Base-by-base conservation (phyloP, 306 rosid genomes). In the Malus sieversii region DNA sequence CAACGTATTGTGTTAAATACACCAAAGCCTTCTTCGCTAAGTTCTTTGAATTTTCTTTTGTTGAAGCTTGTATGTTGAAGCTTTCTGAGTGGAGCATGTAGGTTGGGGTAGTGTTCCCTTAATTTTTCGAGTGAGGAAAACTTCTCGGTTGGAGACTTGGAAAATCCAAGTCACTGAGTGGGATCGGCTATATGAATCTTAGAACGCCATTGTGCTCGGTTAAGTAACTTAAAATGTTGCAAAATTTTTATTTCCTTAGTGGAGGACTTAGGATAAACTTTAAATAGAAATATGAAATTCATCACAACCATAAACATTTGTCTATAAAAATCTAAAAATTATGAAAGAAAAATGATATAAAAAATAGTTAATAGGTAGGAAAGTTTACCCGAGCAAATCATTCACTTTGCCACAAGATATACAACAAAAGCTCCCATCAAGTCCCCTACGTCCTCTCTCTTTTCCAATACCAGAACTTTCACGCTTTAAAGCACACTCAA, bases 401-500 rank as follows among this genome's bases (percentile, higher is more conserved):
- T 92, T 95, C 73, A 87, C 61, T 84, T 95, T 90, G 76, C 97
- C 86, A 81, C 99, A 95, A 32, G 96, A 85, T 68, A 90, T 84
- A 75, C 99, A 95, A 77, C 77, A 80, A 87, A 92, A 95, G 81
- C 88, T 84, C 69, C 99, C 99, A 81, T 92, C 97, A 14, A 88
- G 82, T 78, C 85, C 87, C 78, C 80, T 83, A 60, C 68, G 69
- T 62, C 73, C 73, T 58, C 87, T 87, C 44, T 69, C 87, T 72
- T 84, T 85, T 53, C 83, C 81, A 73, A 92, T 90, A 52, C 99
- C 93, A 42, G 97, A 90, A 66, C 77, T 81, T 77, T 83, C 85
- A 22, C 87, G 89, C 64, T 89, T 95, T 77, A 95, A 78, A 71
- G 99, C 97, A 75, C 99, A 95, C 84, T 92, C 99, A 82, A 95